Conservation (phyloP, 2,329 filamentous ascomycete species). For the Beauveria pseudobassiana region DNA sequence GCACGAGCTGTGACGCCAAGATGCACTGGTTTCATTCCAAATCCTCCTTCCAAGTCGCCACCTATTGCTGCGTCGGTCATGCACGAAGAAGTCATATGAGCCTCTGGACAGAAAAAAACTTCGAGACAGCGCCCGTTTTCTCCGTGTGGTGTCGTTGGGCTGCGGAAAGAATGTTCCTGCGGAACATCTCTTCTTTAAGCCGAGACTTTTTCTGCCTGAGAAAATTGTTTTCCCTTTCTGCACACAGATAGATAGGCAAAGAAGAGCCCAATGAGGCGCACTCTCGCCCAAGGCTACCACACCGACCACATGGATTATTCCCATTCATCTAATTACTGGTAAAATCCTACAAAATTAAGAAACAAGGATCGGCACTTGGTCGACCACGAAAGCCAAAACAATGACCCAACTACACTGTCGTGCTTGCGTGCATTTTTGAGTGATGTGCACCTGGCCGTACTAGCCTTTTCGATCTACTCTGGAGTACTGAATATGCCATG, state of each 20-base stretch:
- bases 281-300: too few species aligned
- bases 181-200: neutral
- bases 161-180: neutral
- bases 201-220: constrained; percentile 6
- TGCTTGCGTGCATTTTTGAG: neutral
- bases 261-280: neutral
- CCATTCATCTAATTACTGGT: too few species aligned
- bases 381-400: neutral
- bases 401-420: neutral
- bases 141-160: neutral
- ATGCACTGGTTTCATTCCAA: too few species aligned
- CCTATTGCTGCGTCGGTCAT: neutral
- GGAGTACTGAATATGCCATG: neutral
- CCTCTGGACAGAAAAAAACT: neutral
- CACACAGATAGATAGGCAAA: neutral
- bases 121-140: neutral
- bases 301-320: too few species aligned
- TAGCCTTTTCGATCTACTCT: neutral
- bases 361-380: neutral
- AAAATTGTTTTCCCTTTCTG: too few species aligned
- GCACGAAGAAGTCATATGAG: neutral
- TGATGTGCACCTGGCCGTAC: neutral
- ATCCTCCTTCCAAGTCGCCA: too few species aligned
- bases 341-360: neutral
- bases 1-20: too few species aligned